phyloP scores from a whole-genome alignment of 768 basidiomycete species.

The Clathrus columnatus region DNA sequence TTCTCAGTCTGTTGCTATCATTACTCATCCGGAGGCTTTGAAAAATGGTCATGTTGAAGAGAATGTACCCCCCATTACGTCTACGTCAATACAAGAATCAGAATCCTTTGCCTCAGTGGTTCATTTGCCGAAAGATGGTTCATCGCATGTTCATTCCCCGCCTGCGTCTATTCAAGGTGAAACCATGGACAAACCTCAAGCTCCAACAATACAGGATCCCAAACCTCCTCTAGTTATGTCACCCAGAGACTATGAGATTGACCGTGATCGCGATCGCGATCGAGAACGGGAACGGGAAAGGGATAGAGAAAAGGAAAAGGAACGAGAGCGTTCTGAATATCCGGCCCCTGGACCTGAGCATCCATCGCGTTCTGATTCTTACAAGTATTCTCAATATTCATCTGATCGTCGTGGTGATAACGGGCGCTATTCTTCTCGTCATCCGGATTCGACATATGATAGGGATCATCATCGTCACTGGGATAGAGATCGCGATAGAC shows the following conservation, averaged over 20 bases:
- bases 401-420: conserved; percentile 8
- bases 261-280: no score
- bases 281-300: no score
- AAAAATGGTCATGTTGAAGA: neutral
- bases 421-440: neutral
- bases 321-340: conserved; percentile 8
- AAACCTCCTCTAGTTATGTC: neutral
- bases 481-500: neutral
- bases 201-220: neutral
- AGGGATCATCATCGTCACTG: conserved; percentile 10
- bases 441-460: conserved; percentile 7
- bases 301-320: no score
- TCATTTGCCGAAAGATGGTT: neutral
- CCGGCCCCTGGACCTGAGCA: neutral
- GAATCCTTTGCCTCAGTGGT: neutral
- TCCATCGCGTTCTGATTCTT: neutral
- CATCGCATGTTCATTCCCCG: neutral
- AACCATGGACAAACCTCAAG: neutral
- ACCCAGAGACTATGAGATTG: neutral
- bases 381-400: conserved; percentile 2
- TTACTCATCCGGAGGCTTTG: neutral
- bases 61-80: neutral
- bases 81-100: neutral
- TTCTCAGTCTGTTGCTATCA: neutral
- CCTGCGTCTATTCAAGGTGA: neutral